Conservation (phyloP, 1,284 basidiomycete genomes). For the Volvariella surrecta region DNA sequence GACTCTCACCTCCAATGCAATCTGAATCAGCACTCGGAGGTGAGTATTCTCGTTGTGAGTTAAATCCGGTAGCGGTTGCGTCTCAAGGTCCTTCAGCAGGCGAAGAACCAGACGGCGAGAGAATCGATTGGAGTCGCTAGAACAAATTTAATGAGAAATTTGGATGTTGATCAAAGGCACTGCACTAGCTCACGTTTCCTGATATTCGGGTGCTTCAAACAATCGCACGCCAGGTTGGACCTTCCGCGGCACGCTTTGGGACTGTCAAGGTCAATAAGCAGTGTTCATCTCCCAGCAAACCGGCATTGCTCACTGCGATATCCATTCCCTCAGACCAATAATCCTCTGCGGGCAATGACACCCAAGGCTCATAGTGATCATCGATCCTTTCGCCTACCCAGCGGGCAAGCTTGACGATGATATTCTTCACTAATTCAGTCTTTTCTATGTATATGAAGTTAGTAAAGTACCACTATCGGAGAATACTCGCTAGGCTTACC, state of each 20-base stretch:
- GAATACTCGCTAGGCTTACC: slow-evolving; percentile 36
- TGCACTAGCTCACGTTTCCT: slow-evolving; percentile 26
- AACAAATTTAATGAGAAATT: slow-evolving; percentile 1
- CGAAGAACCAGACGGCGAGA: slow-evolving; percentile 50
- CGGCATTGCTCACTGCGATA: too few species aligned
- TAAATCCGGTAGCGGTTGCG: slow-evolving; percentile 57
- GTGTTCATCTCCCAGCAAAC: too few species aligned
- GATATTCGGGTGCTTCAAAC: slow-evolving; percentile 28
- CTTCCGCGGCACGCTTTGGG: too few species aligned
- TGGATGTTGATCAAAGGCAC: slow-evolving; percentile 8
- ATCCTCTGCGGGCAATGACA: slow-evolving; percentile 41
- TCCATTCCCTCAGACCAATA: too few species aligned
- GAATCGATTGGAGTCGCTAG: slow-evolving; percentile 55
- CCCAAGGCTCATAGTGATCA: slow-evolving; percentile 23
- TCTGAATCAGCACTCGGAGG: slow-evolving; percentile 74
- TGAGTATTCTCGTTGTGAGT: slow-evolving; percentile 73
- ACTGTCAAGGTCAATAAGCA: too few species aligned
- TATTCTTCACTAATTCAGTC: slow-evolving; percentile 73
- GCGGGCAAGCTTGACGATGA: slow-evolving; percentile 60
- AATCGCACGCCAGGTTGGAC: slow-evolving; percentile 17
- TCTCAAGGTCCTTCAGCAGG: slow-evolving; percentile 59
- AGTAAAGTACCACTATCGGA: not conserved
- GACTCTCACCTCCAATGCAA: slow-evolving; percentile 77
- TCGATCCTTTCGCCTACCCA: slow-evolving; percentile 19
- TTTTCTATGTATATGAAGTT: slow-evolving; percentile 46